Evolutionary conservation across 345 rosid genomes (phyloP), one percentile per base, ranked within the genome.

Genomic region (Fremontodendron californicum): DNA sequence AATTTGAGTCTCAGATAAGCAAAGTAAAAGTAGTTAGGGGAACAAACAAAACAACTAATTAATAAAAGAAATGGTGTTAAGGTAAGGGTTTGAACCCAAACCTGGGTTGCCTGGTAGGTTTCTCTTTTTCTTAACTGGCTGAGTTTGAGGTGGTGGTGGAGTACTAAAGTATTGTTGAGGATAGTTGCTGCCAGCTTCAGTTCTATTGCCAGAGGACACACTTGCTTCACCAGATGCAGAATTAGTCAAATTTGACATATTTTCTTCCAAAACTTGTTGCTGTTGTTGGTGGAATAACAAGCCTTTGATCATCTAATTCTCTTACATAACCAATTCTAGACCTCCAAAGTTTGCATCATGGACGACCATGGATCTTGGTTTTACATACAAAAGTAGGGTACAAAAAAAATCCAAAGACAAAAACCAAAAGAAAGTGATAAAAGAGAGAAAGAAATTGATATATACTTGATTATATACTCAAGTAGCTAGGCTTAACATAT

Each of bases 71-170:
- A 48, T 31, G 8, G 49, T 31, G 52, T n/a, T 42, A 40, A 66
- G 49, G 31, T 66, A 40, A 40, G 16, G 49, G 3, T 23, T 18
- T 31, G 27, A 57, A 40, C 9, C 13, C 15, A 5, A 77, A 94
- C 98, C 98, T 88, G 98, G 98, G 77, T 93, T 94, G 42, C 98
- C 98, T 16, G 98, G 97, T 65, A 88, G 84, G 84, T 91, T 94
- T 81, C 98, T 87, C 80, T 86, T 94, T 85, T 82, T 93, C 84
- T 93, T 94, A 10, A 69, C 73, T 12, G 91, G 86, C 58, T 84
- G 89, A 78, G 84, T n/a, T 77, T 79, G 82, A 66, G 85, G 63
- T 61, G 82, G 87, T 39, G 87, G 84, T 49, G 84, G 60, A 82
- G 85, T 84, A 25, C 5, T 57, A 78, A 87, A 83, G 68, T 85